Conservation (phyloP, 2,329 filamentous ascomycete species). For the Thelonectria discophora region DNA sequence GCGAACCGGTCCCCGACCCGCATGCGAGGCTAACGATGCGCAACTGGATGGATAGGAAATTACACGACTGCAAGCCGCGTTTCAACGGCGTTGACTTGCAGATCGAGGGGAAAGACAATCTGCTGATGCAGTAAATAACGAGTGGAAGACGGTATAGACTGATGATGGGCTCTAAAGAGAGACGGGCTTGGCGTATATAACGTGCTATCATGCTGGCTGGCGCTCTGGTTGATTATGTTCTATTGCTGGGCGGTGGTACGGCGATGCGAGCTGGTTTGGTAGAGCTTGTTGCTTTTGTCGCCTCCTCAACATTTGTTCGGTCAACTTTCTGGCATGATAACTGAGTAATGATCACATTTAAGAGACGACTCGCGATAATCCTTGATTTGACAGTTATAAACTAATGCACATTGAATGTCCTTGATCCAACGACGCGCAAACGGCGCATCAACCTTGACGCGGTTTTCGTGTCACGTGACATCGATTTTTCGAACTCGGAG, state of each 20-base stretch:
- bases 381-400: constrained; percentile 1
- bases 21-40: constrained; percentile 22
- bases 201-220: constrained; percentile 45
- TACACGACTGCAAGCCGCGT: constrained; percentile 11
- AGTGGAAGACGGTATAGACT: constrained; percentile 42
- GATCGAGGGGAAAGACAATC: constrained; percentile 36
- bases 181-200: constrained; percentile 44
- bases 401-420: not conserved
- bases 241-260: constrained; percentile 31
- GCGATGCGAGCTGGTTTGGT: constrained; percentile 29
- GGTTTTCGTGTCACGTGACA: not conserved
- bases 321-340: constrained; percentile 39
- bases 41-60: constrained; percentile 24
- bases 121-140: constrained; percentile 40
- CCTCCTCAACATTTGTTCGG: constrained; percentile 29
- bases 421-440: not conserved
- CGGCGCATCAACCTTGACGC: not conserved
- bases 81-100: constrained; percentile 27
- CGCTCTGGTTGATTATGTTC: constrained; percentile 46
- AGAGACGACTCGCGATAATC: constrained; percentile 14
- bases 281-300: constrained; percentile 33
- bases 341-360: constrained; percentile 45
- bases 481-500: not conserved
- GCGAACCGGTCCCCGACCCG: constrained; percentile 20
- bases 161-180: constrained; percentile 41